Conservation (phyloP, 2,329 filamentous ascomycete genomes). For the Blastomyces silverae region DNA sequence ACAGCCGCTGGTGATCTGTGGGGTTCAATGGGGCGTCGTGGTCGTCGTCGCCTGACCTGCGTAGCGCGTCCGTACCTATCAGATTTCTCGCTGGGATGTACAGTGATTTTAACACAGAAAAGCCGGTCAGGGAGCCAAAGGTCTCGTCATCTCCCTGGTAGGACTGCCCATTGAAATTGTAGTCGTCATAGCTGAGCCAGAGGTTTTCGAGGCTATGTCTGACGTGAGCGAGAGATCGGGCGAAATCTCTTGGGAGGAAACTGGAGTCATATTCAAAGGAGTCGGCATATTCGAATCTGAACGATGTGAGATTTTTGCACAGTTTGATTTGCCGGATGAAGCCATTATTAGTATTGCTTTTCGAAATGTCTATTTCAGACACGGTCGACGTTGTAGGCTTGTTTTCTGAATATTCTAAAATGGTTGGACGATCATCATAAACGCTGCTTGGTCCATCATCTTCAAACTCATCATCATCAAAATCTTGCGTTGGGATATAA, state of each 20-base stretch:
- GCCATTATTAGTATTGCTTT: slow-evolving; percentile 10
- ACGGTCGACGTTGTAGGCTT: not conserved
- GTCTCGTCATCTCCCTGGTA: not conserved
- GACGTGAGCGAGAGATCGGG: slow-evolving; percentile 8
- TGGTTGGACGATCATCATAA: too few species aligned
- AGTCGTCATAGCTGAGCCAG: slow-evolving; percentile 8
- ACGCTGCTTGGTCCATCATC: not conserved
- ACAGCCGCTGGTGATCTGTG: not conserved
- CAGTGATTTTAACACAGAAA: not conserved
- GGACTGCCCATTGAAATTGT: not conserved
- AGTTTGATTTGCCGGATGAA: slow-evolving; percentile 10
- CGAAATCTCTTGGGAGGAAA: slow-evolving; percentile 11
- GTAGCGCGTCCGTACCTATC: slow-evolving; percentile 50
- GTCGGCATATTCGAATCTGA: slow-evolving; percentile 15
- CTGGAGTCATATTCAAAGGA: not conserved
- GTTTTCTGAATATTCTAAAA: not conserved
- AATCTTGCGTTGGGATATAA: too few species aligned
- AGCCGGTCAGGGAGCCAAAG: slow-evolving; percentile 10
- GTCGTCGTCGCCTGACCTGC: not conserved
- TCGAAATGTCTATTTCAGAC: slow-evolving; percentile 6
- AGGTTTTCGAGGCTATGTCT: slow-evolving; percentile 7
- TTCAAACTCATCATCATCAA: not conserved
- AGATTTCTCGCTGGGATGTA: not conserved
- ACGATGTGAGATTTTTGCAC: slow-evolving; percentile 17
- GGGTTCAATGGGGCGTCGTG: too few species aligned